These are phyloP conservation scores for Camillea tinctor DNA, from an alignment of 2,329 filamentous ascomycete genomes.

Conservation along the genomic window DNA sequence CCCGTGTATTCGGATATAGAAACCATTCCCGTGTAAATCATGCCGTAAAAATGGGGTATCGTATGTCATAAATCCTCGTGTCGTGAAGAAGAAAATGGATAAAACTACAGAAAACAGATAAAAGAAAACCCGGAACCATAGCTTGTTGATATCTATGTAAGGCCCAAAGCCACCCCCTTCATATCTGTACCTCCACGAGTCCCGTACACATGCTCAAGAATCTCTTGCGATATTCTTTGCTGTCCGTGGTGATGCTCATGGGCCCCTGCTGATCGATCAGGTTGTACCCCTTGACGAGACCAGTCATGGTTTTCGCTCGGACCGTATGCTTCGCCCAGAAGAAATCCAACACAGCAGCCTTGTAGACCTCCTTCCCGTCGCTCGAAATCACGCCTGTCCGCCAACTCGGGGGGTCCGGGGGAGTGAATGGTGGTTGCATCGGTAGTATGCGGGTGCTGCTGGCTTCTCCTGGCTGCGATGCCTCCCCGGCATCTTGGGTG, in stretches of 20 bases:
- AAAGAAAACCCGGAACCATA: too few species aligned
- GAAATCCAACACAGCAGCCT: slow-evolving; percentile 69
- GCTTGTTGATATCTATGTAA: too few species aligned
- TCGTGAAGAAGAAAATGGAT: too few species aligned
- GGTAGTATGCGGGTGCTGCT: slow-evolving; percentile 20
- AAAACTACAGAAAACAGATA: too few species aligned
- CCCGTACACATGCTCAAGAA: slow-evolving; percentile 50
- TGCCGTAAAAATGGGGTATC: too few species aligned
- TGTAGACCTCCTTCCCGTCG: slow-evolving; percentile 66
- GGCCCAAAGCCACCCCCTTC: neutral
- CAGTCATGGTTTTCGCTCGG: slow-evolving; percentile 64
- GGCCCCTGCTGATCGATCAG: slow-evolving; percentile 61
- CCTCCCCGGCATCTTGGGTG: slow-evolving; percentile 42
- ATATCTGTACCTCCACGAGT: slow-evolving; percentile 35
- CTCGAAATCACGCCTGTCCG: slow-evolving; percentile 59
- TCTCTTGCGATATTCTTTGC: slow-evolving; percentile 62
- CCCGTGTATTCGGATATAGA: too few species aligned
- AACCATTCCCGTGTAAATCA: too few species aligned
- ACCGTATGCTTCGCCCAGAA: slow-evolving; percentile 76
- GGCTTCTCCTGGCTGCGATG: slow-evolving; percentile 29
- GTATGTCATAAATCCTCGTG: too few species aligned
- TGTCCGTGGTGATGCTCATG: slow-evolving; percentile 73
- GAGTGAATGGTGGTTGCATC: slow-evolving; percentile 33
- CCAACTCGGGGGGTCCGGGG: slow-evolving; percentile 50
- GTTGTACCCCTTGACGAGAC: slow-evolving; percentile 64